Evolutionary conservation across 352 stramenopile genomes (phyloP).

Genomic region (Phytopythium oedochilum): DNA sequence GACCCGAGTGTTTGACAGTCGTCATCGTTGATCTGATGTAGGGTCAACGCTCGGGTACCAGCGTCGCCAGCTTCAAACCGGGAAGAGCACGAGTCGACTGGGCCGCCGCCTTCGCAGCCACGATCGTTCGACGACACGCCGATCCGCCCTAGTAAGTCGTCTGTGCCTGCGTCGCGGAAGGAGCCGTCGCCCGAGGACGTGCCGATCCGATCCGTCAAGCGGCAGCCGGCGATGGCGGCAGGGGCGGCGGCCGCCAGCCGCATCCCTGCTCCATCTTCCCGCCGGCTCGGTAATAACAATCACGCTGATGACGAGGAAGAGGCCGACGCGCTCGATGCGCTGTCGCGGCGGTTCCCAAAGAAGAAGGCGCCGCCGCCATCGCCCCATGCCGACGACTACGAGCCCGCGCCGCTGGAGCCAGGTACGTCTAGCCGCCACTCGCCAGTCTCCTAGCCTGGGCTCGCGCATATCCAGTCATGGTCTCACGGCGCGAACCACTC

Average conservation of each 20-base stretch:
- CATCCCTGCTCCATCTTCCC: conserved; percentile 3
- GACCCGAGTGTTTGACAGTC: too few species aligned
- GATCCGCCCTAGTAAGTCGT: conserved; percentile 37
- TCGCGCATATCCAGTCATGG: neutral
- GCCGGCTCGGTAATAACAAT: conserved; percentile 44
- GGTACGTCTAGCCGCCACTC: conserved; percentile 20
- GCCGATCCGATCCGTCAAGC: conserved; percentile 9
- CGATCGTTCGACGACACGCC: conserved; percentile 31
- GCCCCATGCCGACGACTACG: conserved; percentile 1
- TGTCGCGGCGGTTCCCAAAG: conserved; percentile 61
- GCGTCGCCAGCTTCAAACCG: conserved; percentile 32
- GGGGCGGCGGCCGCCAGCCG: conserved; percentile 14
- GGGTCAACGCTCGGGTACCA: neutral
- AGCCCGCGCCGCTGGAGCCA: conserved; percentile 37
- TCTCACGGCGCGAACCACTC: neutral
- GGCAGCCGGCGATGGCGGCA: conserved; percentile 10
- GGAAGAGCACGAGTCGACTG: conserved; percentile 35
- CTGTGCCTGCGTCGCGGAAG: conserved; percentile 12
- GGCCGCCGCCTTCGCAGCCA: conserved; percentile 7
- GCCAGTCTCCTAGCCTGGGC: neutral
- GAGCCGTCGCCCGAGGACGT: conserved; percentile 12
- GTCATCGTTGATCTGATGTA: neutral
- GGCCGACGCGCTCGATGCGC: conserved; percentile 51
- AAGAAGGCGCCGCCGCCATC: conserved; percentile 34
- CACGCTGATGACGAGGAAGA: conserved; percentile 25